Base-by-base conservation (phyloP, 2,329 filamentous ascomycete species). In the Zalaria sp. region DNA sequence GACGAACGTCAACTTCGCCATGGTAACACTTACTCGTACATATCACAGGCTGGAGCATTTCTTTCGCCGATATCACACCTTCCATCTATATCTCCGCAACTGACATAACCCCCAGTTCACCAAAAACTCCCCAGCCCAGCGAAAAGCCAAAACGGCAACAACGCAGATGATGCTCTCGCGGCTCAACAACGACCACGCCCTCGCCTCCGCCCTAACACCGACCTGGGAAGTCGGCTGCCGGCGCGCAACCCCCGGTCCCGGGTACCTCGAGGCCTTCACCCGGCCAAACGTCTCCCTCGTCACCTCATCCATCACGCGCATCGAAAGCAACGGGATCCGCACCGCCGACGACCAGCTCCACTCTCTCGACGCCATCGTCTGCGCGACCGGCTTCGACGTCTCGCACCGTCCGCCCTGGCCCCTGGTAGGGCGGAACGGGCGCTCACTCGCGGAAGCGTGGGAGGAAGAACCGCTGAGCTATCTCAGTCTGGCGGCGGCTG, bases 171-270 rank as follows among this genome's bases (percentile, higher is more conserved):
- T 81, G 72, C 63, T 62, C 31, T 51, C 65, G 34, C 66, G 75
- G 0, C 57, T 81, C 0, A 58, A 57, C 1, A 65, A 67, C 40
- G 73, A 77, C 46, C 71, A 75, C 0, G 68, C 75, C 25, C 58
- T 82, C 3, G 56, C 73, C 0, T 61, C 72, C 1, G 62, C 67
- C 25, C 63, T 82, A 3, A 63, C 77, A 3, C 79, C 79, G 0
- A 70, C 79, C 45, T 82, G 79, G 51, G 72, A 76, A 0, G 75
- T 77, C 2, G 73, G 77, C 49, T 83, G 79, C 47, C 69, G 78
- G 6, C 69, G 79, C 2, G 60, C 80, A 0, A 83, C 79, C 0
- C 78, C 78, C 0, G 78, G 77, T 0, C 76, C 38, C 7, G 38
- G 39, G 3, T 40, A 43, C 27, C 67, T 83, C 4, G 79, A 83